Base-by-base conservation (phyloP, 176 grass and related monocot genomes). In the Oryza meyeriana region DNA sequence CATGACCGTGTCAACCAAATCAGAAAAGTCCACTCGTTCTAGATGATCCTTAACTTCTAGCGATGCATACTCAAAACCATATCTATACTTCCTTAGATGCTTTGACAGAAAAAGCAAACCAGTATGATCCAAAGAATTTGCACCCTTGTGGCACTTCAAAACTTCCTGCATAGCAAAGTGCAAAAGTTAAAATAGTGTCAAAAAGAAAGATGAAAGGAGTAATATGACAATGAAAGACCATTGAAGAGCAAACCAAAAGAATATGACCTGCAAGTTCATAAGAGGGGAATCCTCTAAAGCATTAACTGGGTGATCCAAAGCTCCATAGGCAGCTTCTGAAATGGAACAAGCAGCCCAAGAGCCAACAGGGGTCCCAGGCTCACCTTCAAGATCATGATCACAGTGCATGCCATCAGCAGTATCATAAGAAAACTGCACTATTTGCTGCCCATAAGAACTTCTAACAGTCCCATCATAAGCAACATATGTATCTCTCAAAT, bases 311-410 rank as follows among this genome's bases (percentile, higher is more conserved):
- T 87, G 74, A 38, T 98, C 95, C 69, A 98, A 84, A 86, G 89
- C 90, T 89, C 92, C 95, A 91, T 95, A 98, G 48, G 95, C 95
- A 81, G 95, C 92, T 84, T 98, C 95, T 62, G 92, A 94, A 90
- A 98, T 94, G 17, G 95, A 85, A 88, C 90, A 91, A 48, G 88
- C 88, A 32, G 92, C 90, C 95, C 84, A 95, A 17, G 90, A 88
- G 71, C 95, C 95, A 74, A 98, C 92, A 41, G 92, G 95, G 79
- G 88, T 88, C 76, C 92, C 92, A 68, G 92, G 16, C 57, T 69
- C 66, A 92, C 71, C 55, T 75, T 39, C 73, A 39, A 65, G 20
- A 63, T 52, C 34, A 68, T 22, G 41, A 33, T 84, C 64, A 77
- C 41, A 72, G 57, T 40, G 44, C 57, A 76, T 66, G 26, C 67